A percentile compares a stretch with the other conserved stretches of the same genome.
Evolutionary conservation across 352 stramenopile genomes (phyloP).

Genomic region (Pythium coloratum): DNA sequence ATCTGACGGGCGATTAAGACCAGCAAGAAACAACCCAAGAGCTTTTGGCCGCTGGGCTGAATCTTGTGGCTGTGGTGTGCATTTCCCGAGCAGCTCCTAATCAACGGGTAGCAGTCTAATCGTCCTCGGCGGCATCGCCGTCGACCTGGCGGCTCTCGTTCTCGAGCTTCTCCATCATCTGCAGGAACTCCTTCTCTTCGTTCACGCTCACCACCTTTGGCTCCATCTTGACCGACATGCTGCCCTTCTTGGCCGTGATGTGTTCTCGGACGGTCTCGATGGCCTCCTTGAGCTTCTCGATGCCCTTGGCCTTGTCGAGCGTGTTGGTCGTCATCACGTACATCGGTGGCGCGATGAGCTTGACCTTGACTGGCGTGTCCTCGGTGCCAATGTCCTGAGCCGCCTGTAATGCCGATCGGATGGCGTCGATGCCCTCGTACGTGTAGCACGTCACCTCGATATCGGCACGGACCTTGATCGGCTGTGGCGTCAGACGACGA

Average conservation of each 20-base stretch:
- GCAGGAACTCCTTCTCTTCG: conserved; percentile 98
- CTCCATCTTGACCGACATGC: conserved; percentile 97
- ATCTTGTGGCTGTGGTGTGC: conserved; percentile 1
- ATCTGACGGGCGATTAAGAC: neutral
- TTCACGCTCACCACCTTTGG: conserved; percentile 98
- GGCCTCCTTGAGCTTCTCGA: conserved; percentile 94
- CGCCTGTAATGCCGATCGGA: conserved; percentile 95
- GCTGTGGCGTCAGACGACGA: conserved; percentile 96
- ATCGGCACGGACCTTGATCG: conserved; percentile 99
- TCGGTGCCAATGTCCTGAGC: conserved; percentile 84
- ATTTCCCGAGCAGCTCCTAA: conserved; percentile 14
- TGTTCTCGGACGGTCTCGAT: conserved; percentile 94
- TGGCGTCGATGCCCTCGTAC: conserved; percentile 99
- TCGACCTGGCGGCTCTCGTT: conserved; percentile 99
- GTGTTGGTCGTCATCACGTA: conserved; percentile 99
- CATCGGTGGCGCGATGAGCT: conserved; percentile 98
- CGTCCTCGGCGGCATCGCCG: conserved; percentile 96
- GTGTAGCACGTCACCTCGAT: conserved; percentile 99
- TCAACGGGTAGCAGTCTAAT: conserved; percentile 27
- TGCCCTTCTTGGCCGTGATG: conserved; percentile 96
- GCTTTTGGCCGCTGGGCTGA: neutral
- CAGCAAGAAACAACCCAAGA: neutral
- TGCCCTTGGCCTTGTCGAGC: conserved; percentile 97
- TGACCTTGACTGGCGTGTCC: conserved; percentile 96
- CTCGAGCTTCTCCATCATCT: conserved; percentile 99